A percentile compares a stretch with the other conserved stretches of the same genome.
phyloP scores from a whole-genome alignment of 306 rosid species.

The Amphicarpaea edgeworthii region DNA sequence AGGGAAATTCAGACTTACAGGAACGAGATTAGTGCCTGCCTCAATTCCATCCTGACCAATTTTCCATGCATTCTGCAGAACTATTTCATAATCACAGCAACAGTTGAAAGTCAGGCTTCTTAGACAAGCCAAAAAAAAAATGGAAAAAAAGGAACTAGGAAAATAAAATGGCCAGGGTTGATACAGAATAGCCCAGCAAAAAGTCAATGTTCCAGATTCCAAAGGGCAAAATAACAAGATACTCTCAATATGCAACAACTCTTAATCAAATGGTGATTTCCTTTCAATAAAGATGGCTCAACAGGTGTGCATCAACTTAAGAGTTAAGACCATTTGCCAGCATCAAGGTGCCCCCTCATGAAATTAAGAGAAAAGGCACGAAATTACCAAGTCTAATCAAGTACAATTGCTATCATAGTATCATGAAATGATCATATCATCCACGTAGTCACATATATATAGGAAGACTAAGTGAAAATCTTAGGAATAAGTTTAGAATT shows the following conservation, averaged over 20 bases:
- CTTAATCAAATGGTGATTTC: conserved; percentile 13
- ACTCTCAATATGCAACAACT: conserved; percentile 21
- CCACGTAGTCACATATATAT: neutral
- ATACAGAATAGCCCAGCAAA: conserved; percentile 12
- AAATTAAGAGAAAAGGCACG: neutral
- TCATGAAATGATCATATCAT: conserved; percentile 29
- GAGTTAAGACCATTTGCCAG: neutral
- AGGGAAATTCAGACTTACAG: conserved; percentile 49
- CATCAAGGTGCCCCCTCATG: neutral
- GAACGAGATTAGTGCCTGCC: conserved; percentile 59
- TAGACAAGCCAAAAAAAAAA: neutral
- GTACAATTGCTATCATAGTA: neutral
- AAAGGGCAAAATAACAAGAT: conserved; percentile 16
- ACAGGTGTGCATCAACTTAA: conserved; percentile 12
- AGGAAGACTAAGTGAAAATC: conserved; percentile 6
- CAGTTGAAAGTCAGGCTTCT: conserved; percentile 37
- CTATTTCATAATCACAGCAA: conserved; percentile 49
- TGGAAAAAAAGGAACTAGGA: conserved; percentile 4
- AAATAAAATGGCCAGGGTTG: neutral
- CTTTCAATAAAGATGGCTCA: neutral
- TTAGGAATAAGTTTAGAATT: conserved; percentile 7
- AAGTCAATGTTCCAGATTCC: neutral
- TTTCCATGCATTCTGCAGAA: conserved; percentile 77
- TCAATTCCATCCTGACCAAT: conserved; percentile 87
- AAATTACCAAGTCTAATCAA: conserved; percentile 2